phyloP scores from a whole-genome alignment of 2,329 filamentous ascomycete species.

The Pseudogymnoascus sp. region DNA sequence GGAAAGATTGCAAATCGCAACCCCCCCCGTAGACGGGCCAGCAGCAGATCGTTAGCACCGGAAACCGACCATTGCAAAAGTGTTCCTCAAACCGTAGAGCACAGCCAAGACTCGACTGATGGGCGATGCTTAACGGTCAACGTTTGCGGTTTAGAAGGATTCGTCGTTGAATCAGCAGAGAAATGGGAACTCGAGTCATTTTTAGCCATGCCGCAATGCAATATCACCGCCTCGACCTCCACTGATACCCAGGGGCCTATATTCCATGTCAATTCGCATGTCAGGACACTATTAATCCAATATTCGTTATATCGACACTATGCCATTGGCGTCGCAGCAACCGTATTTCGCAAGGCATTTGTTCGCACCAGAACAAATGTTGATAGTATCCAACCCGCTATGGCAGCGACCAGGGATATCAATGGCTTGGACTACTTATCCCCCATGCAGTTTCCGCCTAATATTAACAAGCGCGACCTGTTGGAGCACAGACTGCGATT shows the following conservation, averaged over 20 bases:
- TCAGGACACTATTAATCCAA: slow-evolving; percentile 71
- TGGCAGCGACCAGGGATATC: slow-evolving; percentile 14
- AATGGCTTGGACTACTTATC: slow-evolving; percentile 20
- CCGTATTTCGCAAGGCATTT: slow-evolving; percentile 67
- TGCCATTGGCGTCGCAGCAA: slow-evolving; percentile 71
- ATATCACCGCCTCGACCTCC: slow-evolving; percentile 75
- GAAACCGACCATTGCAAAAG: slow-evolving; percentile 57
- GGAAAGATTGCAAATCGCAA: slow-evolving; percentile 56
- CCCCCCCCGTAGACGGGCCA: slow-evolving; percentile 59
- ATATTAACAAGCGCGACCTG: slow-evolving; percentile 16
- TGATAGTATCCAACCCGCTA: slow-evolving; percentile 17
- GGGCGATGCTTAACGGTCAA: slow-evolving; percentile 76
- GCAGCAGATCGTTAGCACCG: slow-evolving; percentile 60
- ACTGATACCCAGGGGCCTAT: slow-evolving; percentile 83
- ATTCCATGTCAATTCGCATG: slow-evolving; percentile 76
- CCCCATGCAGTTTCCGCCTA: slow-evolving; percentile 22
- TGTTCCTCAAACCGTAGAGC: slow-evolving; percentile 45
- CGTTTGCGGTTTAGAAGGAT: slow-evolving; percentile 76
- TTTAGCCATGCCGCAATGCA: slow-evolving; percentile 75
- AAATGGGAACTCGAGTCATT: slow-evolving; percentile 82
- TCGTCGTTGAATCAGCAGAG: slow-evolving; percentile 81
- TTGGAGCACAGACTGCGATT: background rate
- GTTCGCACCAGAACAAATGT: slow-evolving; percentile 43
- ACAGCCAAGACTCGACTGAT: slow-evolving; percentile 51
- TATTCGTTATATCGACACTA: slow-evolving; percentile 96